Conservation (phyloP, 345 rosid species). For the Leavenworthia alabamica region DNA sequence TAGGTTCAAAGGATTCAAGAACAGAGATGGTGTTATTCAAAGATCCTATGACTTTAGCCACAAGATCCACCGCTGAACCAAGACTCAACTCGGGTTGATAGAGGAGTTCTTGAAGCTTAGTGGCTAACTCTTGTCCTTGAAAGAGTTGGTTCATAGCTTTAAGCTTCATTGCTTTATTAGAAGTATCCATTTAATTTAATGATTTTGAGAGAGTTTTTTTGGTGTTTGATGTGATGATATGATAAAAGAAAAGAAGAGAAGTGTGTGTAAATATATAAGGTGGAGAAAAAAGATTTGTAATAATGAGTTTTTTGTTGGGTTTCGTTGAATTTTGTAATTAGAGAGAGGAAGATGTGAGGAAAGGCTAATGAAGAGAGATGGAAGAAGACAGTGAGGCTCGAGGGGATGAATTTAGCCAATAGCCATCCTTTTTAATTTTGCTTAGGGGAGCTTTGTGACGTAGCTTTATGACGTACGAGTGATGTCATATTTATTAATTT, state of each 20-base stretch:
- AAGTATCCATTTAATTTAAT: conserved; percentile 15
- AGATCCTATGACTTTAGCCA: conserved; percentile 39
- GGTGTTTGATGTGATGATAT: conserved; percentile 9
- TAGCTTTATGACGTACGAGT: not conserved
- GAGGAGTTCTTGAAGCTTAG: conserved; percentile 41
- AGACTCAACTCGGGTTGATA: conserved; percentile 11
- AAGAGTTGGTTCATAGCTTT: conserved; percentile 36
- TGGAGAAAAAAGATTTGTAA: conserved; percentile 15
- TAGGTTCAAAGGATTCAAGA: conserved; percentile 19
- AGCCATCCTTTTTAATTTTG: not conserved
- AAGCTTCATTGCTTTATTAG: conserved; percentile 13
- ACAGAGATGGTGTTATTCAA: conserved; percentile 37
- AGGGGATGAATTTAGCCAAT: conserved; percentile 22
- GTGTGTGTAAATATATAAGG: conserved; percentile 25
- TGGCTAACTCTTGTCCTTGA: conserved; percentile 38
- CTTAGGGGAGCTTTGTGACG: conserved; percentile 12
- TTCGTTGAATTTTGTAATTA: too few relatives aligned
- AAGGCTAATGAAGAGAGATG: too few relatives aligned
- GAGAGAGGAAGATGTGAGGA: conserved; percentile 21
- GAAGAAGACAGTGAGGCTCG: too few relatives aligned
- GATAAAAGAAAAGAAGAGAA: conserved; percentile 9
- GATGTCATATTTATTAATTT: not conserved
- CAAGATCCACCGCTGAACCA: conserved; percentile 29
- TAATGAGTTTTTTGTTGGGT: conserved; percentile 7
- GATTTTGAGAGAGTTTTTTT: not conserved